A percentile compares a stretch with the other conserved stretches of the same genome.
Conservation (phyloP, 345 rosid genomes). For the Heritiera fomes region DNA sequence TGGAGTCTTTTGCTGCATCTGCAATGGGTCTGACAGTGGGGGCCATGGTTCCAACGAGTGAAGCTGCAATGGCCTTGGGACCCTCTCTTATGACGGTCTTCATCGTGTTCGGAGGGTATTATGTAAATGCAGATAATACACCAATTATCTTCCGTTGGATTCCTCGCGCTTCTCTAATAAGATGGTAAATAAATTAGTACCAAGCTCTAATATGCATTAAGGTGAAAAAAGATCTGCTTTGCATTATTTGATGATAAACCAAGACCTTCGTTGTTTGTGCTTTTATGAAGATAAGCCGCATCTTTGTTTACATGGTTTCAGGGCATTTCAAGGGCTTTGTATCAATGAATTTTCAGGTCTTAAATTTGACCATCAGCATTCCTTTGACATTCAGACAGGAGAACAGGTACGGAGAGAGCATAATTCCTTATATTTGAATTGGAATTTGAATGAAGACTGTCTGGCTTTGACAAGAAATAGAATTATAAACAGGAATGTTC, state of each 20-base stretch:
- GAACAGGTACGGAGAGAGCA: conserved; percentile 68
- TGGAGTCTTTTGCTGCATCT: conserved; percentile 96
- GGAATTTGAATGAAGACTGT: neutral
- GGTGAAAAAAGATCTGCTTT: no score
- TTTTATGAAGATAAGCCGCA: neutral
- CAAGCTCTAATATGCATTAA: neutral
- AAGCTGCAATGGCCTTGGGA: conserved; percentile 99
- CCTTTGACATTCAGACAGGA: conserved; percentile 85
- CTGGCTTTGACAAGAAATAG: neutral
- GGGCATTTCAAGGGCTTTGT: conserved; percentile 99
- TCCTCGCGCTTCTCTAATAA: conserved; percentile 81
- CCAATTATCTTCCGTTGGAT: conserved; percentile 94
- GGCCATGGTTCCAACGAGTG: conserved; percentile 94
- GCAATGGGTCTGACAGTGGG: conserved; percentile 99
- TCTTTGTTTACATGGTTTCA: conserved; percentile 37
- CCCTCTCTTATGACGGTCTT: conserved; percentile 99
- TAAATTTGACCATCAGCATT: conserved; percentile 72
- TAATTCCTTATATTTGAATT: conserved; percentile 10
- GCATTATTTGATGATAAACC: conserved; percentile 6
- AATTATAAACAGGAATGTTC: neutral
- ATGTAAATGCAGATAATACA: conserved; percentile 82
- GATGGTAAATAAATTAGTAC: conserved; percentile 57
- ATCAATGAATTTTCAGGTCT: conserved; percentile 90
- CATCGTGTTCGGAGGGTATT: conserved; percentile 91
- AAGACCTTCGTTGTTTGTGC: neutral